Base-by-base conservation (phyloP, 2,329 filamentous ascomycete genomes). In the Fusarium graminum region DNA sequence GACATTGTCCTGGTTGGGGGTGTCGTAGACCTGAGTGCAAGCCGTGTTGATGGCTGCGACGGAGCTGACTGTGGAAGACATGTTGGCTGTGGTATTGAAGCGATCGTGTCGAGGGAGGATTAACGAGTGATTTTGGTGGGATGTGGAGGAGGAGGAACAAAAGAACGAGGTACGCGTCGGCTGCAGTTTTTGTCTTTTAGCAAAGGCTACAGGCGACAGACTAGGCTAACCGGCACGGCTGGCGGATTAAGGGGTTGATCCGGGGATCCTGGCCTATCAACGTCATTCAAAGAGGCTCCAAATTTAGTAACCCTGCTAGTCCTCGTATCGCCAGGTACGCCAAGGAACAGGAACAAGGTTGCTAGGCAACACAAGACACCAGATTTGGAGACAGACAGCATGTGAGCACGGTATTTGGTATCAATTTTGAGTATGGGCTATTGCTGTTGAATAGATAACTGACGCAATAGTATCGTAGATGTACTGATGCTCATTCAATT, bases 1-100 rank as follows among this genome's bases (percentile, higher is more conserved):
- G 39, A 78, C 79, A 16, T 77, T 73, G 59, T 85, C 82, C 22
- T 72, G 68, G 36, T 75, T 74, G 16, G 83, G 83, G 38, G 81
- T 78, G 57, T 80, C 67, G 73, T 78, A 85, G 61, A 80, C 69
- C 52, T 58, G 59, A 36, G 63, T 56, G 44, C 68, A 66, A 40
- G 58, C 59, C n/a, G 60, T 63, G 46, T 52, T 47, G 41, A 44
- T 44, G 25, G 66, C 36, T 9, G 59, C 29, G 49, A 52, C 49
- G 49, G 64, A 41, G 54, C 54, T 62, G 45, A 60, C 41, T 29
- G 64, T 68, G 60, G 70, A 53, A 17, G 70, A 72, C 70, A 72
- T 72, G 22, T 39, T 63, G 52, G 13, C 34, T 29, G 14, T 78
- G 80, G 54, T 46, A 14, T 40, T 12, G 32, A 47, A 26, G 26